These are phyloP conservation scores for Alternaria consortialis DNA, from an alignment of 2,329 filamentous ascomycete genomes.

Conservation along the genomic window DNA sequence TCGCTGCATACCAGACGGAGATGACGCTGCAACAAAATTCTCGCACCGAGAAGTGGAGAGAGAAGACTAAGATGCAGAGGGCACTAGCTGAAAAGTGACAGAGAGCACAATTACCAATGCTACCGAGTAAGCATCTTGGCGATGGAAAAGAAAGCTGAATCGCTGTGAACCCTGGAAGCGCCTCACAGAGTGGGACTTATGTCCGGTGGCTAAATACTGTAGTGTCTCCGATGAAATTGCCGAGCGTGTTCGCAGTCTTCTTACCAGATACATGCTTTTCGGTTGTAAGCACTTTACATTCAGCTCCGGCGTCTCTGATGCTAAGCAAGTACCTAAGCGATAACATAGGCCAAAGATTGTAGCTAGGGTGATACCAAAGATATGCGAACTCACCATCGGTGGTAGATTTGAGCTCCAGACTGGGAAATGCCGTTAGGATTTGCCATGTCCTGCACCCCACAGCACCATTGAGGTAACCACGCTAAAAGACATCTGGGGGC, in stretches of 20 bases:
- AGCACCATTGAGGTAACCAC: slow-evolving; percentile 4
- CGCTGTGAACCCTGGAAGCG: neutral
- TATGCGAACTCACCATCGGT: neutral
- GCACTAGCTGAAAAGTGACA: neutral
- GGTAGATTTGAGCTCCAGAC: neutral
- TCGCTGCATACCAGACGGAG: neutral
- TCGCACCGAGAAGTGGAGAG: neutral
- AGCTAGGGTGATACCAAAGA: neutral
- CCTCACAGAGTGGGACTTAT: neutral
- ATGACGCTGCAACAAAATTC: neutral
- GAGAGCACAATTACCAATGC: neutral
- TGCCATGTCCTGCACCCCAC: slow-evolving; percentile 17
- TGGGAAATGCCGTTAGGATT: neutral
- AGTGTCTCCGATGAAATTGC: slow-evolving; percentile 3
- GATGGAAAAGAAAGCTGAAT: slow-evolving; percentile 1
- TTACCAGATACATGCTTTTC: neutral
- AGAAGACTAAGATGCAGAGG: neutral
- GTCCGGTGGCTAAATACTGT: neutral
- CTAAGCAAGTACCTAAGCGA: neutral
- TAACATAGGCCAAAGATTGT: too few species aligned
- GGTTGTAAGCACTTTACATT: neutral
- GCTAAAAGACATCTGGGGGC: slow-evolving; percentile 4
- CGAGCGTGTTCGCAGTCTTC: neutral
- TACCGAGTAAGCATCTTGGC: slow-evolving; percentile 12
- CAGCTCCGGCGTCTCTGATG: neutral